These are phyloP conservation scores for Flagelloscypha sp. DNA, from an alignment of 768 basidiomycete genomes.

Conservation along the genomic window DNA sequence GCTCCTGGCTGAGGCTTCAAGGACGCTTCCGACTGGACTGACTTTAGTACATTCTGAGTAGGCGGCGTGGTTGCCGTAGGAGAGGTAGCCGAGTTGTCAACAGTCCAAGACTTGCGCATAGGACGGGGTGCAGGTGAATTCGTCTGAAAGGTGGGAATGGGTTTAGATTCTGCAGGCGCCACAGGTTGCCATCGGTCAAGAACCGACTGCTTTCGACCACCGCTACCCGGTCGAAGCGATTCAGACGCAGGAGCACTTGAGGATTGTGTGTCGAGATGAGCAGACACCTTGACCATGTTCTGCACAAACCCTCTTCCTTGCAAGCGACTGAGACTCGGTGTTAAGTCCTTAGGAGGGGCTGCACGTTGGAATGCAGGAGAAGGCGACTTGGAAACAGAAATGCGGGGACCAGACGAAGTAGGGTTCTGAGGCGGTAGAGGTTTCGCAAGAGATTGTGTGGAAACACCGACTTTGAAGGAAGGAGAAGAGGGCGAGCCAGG, in stretches of 20 bases:
- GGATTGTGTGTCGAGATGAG: constrained; percentile 33
- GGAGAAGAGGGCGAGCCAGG: no score
- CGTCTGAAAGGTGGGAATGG: constrained; percentile 29
- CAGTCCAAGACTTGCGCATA: constrained; percentile 31
- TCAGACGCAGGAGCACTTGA: constrained; percentile 27
- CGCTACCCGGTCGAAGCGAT: constrained; percentile 21
- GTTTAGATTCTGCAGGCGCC: constrained; percentile 17
- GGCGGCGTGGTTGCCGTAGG: constrained; percentile 8
- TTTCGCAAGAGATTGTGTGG: constrained; percentile 46
- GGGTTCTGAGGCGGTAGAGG: constrained; percentile 42
- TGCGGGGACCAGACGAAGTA: constrained; percentile 34
- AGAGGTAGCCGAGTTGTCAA: constrained; percentile 15
- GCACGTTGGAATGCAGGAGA: constrained; percentile 56
- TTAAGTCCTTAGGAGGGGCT: constrained; percentile 56
- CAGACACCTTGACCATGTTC: constrained; percentile 68
- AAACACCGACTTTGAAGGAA: constrained; percentile 15
- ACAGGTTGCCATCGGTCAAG: constrained; percentile 64
- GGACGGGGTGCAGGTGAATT: constrained; percentile 30
- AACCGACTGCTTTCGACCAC: constrained; percentile 45
- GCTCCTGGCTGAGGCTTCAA: constrained; percentile 19
- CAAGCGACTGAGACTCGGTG: constrained; percentile 74
- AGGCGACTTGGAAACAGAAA: constrained; percentile 32
- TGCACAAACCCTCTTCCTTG: constrained; percentile 85
- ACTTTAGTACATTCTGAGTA: constrained; percentile 19
- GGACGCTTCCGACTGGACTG: constrained; percentile 32